phyloP scores from a whole-genome alignment of 2,329 filamentous ascomycete species.

The Sclerotinia minor region DNA sequence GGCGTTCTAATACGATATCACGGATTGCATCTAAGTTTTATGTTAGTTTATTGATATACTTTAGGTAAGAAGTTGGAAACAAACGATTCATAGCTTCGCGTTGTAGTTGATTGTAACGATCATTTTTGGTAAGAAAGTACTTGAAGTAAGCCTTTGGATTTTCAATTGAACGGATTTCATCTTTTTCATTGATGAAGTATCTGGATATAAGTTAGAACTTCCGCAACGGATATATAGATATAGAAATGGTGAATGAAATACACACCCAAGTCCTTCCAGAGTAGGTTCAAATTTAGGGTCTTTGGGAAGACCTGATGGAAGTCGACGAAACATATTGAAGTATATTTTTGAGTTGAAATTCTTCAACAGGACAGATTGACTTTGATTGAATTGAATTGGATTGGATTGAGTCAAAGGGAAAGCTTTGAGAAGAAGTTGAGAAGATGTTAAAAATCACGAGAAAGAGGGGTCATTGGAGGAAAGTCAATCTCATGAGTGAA shows the following conservation, averaged over 20 bases:
- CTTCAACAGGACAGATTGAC: not conserved
- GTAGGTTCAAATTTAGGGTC: constrained; percentile 67
- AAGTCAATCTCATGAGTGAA: not conserved
- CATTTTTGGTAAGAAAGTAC: constrained; percentile 70
- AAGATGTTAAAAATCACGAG: not conserved
- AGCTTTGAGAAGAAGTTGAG: not conserved
- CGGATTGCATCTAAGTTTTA: constrained; percentile 58
- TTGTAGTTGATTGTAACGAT: constrained; percentile 75
- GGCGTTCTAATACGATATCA: constrained; percentile 60
- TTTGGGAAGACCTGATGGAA: constrained; percentile 65
- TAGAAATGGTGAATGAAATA: constrained; percentile 43
- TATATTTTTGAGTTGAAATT: not conserved
- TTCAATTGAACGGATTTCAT: constrained; percentile 70
- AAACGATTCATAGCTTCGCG: constrained; percentile 72
- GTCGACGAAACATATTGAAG: constrained; percentile 70
- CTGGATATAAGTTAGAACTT: constrained; percentile 16
- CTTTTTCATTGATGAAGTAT: constrained; percentile 74
- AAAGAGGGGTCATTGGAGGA: not conserved
- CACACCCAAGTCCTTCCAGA: constrained; percentile 66
- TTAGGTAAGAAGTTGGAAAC: constrained; percentile 32
- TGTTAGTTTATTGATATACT: not conserved
- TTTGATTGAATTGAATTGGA: not conserved
- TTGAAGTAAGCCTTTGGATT: constrained; percentile 71
- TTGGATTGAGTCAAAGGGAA: not conserved
- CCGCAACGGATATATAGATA: constrained; percentile 13